Evolutionary conservation across 2,329 filamentous ascomycete genomes (phyloP).

Genomic region (Talaromyces sp.): DNA sequence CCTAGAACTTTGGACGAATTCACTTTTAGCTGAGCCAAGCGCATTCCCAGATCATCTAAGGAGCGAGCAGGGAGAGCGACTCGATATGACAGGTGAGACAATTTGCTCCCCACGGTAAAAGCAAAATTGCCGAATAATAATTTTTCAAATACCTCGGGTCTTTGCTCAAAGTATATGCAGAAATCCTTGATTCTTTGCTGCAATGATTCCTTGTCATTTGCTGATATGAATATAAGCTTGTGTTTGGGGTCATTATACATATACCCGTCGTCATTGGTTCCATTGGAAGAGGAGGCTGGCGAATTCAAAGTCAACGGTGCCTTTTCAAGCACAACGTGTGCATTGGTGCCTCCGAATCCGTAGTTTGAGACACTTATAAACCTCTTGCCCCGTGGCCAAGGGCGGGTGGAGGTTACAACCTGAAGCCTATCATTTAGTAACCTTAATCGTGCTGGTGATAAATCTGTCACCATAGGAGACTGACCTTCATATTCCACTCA

Average conservation of each 20-base stretch:
- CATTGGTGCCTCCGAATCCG: constrained; percentile 38
- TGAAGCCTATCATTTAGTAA: background rate
- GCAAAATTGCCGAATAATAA: constrained; percentile 19
- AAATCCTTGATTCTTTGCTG: constrained; percentile 21
- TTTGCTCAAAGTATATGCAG: constrained; percentile 26
- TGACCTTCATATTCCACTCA: constrained; percentile 15
- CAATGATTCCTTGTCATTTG: constrained; percentile 25
- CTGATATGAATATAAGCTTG: constrained; percentile 20
- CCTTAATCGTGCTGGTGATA: background rate
- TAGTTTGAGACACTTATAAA: constrained; percentile 42
- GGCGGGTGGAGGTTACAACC: constrained; percentile 21
- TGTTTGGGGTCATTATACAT: constrained; percentile 17
- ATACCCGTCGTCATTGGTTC: background rate
- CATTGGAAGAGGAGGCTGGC: constrained; percentile 8
- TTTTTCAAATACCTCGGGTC: constrained; percentile 28
- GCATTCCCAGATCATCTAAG: constrained; percentile 19
- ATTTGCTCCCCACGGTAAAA: constrained; percentile 23
- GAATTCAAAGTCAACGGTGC: constrained; percentile 13
- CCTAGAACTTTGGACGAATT: constrained; percentile 20
- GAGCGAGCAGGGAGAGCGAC: constrained; percentile 17
- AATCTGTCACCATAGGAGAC: background rate
- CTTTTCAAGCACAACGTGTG: constrained; percentile 24
- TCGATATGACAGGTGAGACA: constrained; percentile 25
- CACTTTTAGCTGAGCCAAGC: constrained; percentile 18
- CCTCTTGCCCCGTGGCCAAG: constrained; percentile 26